Conservation (phyloP, 345 rosid genomes). For the Eucalyptus virginea region DNA sequence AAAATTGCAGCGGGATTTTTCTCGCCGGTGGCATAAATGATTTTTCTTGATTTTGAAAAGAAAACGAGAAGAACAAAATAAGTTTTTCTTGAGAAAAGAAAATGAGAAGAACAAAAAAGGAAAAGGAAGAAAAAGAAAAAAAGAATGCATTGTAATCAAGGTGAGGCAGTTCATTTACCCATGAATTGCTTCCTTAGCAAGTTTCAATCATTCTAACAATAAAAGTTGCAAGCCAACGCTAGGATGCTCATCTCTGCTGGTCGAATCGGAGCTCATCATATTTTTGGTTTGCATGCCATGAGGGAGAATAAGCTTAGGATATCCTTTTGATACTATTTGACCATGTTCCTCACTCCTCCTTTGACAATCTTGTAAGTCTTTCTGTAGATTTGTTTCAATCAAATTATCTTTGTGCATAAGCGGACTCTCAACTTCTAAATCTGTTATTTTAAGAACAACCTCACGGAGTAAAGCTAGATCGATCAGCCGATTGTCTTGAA, state of each 20-base stretch:
- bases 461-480: background rate
- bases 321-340: background rate
- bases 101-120: background rate
- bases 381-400: background rate
- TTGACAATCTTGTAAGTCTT: background rate
- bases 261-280: fast-evolving
- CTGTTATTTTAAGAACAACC: background rate
- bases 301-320: background rate
- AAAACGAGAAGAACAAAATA: too few species aligned
- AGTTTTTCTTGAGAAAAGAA: background rate
- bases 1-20: too few species aligned
- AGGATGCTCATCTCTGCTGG: background rate
- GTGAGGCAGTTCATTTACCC: background rate
- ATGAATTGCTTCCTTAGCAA: background rate
- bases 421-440: background rate
- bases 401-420: background rate
- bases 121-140: too few species aligned
- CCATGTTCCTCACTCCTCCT: background rate
- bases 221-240: too few species aligned
- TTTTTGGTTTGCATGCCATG: background rate
- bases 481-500: background rate
- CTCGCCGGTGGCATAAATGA: too few species aligned
- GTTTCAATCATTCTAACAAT: background rate
- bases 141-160: too few species aligned
- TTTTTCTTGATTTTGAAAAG: too few species aligned